phyloP scores from a whole-genome alignment of 2,329 filamentous ascomycete species.

The Thielaviopsis punctulata region DNA sequence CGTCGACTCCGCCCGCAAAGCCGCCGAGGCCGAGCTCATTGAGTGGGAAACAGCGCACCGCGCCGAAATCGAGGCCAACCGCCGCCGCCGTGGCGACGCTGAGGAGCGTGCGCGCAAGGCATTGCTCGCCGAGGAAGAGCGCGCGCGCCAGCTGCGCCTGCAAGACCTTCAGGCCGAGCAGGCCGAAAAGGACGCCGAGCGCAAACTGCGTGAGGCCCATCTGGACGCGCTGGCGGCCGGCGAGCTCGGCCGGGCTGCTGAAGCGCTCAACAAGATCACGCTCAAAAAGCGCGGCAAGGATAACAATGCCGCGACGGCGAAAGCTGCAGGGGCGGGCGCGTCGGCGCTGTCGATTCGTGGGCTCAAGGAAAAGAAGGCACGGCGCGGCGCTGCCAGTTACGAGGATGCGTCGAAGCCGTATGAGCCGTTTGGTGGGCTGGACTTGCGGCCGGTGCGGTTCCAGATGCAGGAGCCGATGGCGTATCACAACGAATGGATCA shows the following conservation, averaged over 20 bases:
- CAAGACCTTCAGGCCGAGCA: conserved; percentile 51
- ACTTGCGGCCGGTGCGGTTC: conserved; percentile 53
- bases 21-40: conserved; percentile 27
- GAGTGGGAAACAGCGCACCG: conserved; percentile 60
- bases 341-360: conserved; percentile 54
- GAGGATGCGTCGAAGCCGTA: conserved; percentile 50
- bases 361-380: conserved; percentile 32
- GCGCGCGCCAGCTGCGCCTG: conserved; percentile 35
- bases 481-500: conserved; percentile 63
- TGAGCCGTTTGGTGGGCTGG: conserved; percentile 70
- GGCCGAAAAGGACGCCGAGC: conserved; percentile 47
- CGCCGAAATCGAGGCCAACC: conserved; percentile 47
- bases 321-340: conserved; percentile 21
- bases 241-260: conserved; percentile 40
- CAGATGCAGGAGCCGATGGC: conserved; percentile 33
- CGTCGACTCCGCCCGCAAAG: conserved; percentile 41
- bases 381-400: conserved; percentile 24
- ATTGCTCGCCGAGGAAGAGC: conserved; percentile 51
- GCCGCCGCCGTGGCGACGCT: conserved; percentile 34
- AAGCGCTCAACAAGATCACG: conserved; percentile 41
- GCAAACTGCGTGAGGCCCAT: conserved; percentile 48
- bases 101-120: conserved; percentile 34
- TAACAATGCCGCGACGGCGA: conserved; percentile 16
- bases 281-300: conserved; percentile 55
- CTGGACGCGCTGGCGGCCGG: conserved; percentile 51